phyloP scores from a whole-genome alignment of 2,329 filamentous ascomycete species.

The Geosmithia putterillii region DNA sequence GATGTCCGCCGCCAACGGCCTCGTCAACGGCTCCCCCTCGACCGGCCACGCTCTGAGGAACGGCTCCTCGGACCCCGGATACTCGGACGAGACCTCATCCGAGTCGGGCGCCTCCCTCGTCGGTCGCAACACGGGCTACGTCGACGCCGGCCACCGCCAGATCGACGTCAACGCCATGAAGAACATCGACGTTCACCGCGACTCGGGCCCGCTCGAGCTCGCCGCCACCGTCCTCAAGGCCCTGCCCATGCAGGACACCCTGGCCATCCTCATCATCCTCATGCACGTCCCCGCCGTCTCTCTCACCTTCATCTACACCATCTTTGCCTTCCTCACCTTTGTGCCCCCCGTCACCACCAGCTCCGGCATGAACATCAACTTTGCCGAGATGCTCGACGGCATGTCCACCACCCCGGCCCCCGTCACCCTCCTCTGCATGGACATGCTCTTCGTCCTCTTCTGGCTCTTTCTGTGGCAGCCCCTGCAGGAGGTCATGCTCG shows the following conservation, averaged over 20 bases:
- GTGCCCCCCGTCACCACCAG: slow-evolving; percentile 72
- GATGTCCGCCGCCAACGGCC: slow-evolving; percentile 2
- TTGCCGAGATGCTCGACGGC: slow-evolving; percentile 85
- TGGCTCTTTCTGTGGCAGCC: slow-evolving; percentile 85
- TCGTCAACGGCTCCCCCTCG: slow-evolving; percentile 1
- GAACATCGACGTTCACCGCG: slow-evolving; percentile 55
- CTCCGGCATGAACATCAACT: slow-evolving; percentile 66
- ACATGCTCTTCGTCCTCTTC: slow-evolving; percentile 68
- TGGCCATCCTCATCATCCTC: slow-evolving; percentile 91
- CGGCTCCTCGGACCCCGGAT: slow-evolving; percentile 35
- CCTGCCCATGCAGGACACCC: slow-evolving; percentile 85
- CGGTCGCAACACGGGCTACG: slow-evolving; percentile 21
- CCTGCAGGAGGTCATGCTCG: slow-evolving; percentile 76
- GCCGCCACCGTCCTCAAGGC: slow-evolving; percentile 79
- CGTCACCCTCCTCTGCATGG: slow-evolving; percentile 73
- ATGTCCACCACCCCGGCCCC: slow-evolving; percentile 77
- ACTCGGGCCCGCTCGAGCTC: slow-evolving; percentile 62
- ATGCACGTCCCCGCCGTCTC: slow-evolving; percentile 84
- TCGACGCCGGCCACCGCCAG: slow-evolving; percentile 44
- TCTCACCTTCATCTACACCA: slow-evolving; percentile 77
- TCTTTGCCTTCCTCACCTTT: slow-evolving; percentile 88
- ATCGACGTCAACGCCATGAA: slow-evolving; percentile 62
- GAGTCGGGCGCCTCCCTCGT: slow-evolving; percentile 33
- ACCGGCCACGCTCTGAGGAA: slow-evolving; percentile 9
- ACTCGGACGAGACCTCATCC: slow-evolving; percentile 44